phyloP scores from a whole-genome alignment of 805 yeast species.

The Kodamaea neixiangensis region DNA sequence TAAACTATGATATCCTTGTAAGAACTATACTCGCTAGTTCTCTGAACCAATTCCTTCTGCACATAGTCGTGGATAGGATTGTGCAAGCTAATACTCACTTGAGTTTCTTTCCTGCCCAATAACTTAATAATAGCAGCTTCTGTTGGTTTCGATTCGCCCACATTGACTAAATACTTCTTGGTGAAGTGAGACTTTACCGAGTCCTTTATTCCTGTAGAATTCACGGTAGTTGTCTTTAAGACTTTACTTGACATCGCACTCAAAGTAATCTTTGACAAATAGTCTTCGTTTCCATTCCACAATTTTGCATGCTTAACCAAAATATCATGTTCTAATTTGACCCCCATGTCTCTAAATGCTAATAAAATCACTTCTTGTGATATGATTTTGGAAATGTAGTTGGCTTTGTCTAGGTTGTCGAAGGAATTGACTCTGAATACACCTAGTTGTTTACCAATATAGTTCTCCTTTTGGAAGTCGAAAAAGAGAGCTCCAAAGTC shows the following conservation, averaged over 20 bases:
- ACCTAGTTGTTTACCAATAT: constrained; percentile 52
- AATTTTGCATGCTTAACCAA: constrained; percentile 41
- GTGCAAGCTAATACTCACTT: constrained; percentile 42
- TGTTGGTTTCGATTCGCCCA: constrained; percentile 39
- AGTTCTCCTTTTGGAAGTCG: constrained; percentile 35
- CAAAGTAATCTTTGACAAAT: constrained; percentile 39
- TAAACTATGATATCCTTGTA: constrained; percentile 43
- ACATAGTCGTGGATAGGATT: constrained; percentile 60
- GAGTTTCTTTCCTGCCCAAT: constrained; percentile 50
- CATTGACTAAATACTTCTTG: constrained; percentile 42
- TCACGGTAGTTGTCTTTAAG: neutral
- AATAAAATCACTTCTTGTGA: constrained; percentile 50
- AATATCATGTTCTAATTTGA: constrained; percentile 35
- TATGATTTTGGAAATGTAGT: constrained; percentile 46
- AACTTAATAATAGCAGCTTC: constrained; percentile 49
- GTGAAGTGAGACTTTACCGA: constrained; percentile 37
- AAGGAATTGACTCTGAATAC: constrained; percentile 52
- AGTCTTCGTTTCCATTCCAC: constrained; percentile 50
- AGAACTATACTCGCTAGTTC: constrained; percentile 42
- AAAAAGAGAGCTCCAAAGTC: constrained; percentile 50
- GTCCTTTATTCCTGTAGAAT: constrained; percentile 19
- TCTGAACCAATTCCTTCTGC: constrained; percentile 39
- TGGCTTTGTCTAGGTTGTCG: constrained; percentile 52
- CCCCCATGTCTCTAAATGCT: constrained; percentile 47
- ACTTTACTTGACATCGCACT: constrained; percentile 35